phyloP scores from a whole-genome alignment of 495 filamentous ascomycete species.

The Aspergillus diversus region DNA sequence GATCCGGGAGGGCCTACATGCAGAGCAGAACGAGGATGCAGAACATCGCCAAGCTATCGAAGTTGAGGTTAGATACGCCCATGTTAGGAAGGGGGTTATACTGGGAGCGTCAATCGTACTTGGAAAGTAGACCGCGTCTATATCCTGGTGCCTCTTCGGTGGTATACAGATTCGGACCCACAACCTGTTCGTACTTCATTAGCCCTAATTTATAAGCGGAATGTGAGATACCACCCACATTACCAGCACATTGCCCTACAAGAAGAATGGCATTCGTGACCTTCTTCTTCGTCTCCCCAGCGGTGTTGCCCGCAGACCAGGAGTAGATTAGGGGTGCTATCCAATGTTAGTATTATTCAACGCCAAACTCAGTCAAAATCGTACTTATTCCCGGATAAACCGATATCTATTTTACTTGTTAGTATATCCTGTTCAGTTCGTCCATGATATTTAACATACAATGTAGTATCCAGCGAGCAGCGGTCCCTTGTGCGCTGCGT shows the following conservation, averaged over 20 bases:
- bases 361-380: constrained; percentile 9
- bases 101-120: constrained; percentile 37
- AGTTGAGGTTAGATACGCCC: neutral
- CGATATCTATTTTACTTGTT: constrained; percentile 46
- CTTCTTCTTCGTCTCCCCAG: constrained; percentile 67
- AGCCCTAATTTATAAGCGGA: neutral
- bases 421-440: too few species aligned
- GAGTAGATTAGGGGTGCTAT: constrained; percentile 64
- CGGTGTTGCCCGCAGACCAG: constrained; percentile 65
- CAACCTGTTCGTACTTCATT: constrained; percentile 36
- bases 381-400: constrained; percentile 58
- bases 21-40: constrained; percentile 53
- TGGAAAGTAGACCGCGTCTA: constrained; percentile 55
- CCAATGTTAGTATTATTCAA: constrained; percentile 34
- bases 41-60: constrained; percentile 54
- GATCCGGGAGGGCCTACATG: constrained; percentile 31
- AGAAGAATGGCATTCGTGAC: constrained; percentile 60
- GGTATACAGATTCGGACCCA: constrained; percentile 63
- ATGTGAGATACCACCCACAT: constrained; percentile 40
- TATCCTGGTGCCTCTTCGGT: constrained; percentile 59
- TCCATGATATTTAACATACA: too few species aligned
- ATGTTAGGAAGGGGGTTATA: too few species aligned
- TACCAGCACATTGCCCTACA: constrained; percentile 61
- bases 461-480: constrained; percentile 64
- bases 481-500: constrained; percentile 46